Evolutionary conservation across 2,329 filamentous ascomycete species (phyloP).

Genomic region (Alternaria hordeiaustralica): DNA sequence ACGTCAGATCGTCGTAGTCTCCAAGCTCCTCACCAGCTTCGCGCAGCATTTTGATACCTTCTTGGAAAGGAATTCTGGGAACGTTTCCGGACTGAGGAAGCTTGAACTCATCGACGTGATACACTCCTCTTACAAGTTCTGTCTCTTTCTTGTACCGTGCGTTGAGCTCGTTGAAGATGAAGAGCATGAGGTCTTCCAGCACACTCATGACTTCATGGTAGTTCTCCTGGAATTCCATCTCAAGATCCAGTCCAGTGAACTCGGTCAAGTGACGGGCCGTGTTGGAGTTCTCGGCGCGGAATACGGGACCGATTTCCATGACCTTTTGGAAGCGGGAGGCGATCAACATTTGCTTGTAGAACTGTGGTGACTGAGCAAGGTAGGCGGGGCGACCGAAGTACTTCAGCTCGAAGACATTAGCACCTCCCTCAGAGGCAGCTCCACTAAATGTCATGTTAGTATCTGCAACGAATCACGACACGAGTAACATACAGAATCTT

Average conservation of each 20-base stretch:
- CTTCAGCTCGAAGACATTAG: constrained; percentile 86
- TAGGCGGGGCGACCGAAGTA: constrained; percentile 88
- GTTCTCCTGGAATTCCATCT: constrained; percentile 83
- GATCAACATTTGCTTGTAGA: constrained; percentile 89
- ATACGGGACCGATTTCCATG: constrained; percentile 80
- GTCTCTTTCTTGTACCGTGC: constrained; percentile 73
- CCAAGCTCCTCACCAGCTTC: constrained; percentile 77
- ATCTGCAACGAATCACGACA: not conserved
- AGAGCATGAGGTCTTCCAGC: constrained; percentile 75
- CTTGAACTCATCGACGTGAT: constrained; percentile 79
- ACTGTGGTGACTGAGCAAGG: constrained; percentile 80
- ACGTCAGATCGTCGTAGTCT: constrained; percentile 78
- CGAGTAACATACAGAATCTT: constrained; percentile 55
- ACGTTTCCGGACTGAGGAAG: constrained; percentile 77
- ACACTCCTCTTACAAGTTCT: constrained; percentile 71
- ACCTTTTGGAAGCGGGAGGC: constrained; percentile 79
- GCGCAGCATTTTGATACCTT: constrained; percentile 78
- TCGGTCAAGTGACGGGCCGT: constrained; percentile 86
- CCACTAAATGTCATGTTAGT: constrained; percentile 50
- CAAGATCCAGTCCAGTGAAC: constrained; percentile 87
- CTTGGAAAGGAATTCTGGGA: constrained; percentile 76
- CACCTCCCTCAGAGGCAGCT: constrained; percentile 89
- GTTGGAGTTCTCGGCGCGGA: constrained; percentile 86
- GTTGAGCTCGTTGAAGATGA: constrained; percentile 79
- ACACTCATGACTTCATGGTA: constrained; percentile 78